Percentiles rank a stretch among this genome's conserved stretches.
phyloP scores from a whole-genome alignment of 2,329 filamentous ascomycete species.

The Claviceps sp. region DNA sequence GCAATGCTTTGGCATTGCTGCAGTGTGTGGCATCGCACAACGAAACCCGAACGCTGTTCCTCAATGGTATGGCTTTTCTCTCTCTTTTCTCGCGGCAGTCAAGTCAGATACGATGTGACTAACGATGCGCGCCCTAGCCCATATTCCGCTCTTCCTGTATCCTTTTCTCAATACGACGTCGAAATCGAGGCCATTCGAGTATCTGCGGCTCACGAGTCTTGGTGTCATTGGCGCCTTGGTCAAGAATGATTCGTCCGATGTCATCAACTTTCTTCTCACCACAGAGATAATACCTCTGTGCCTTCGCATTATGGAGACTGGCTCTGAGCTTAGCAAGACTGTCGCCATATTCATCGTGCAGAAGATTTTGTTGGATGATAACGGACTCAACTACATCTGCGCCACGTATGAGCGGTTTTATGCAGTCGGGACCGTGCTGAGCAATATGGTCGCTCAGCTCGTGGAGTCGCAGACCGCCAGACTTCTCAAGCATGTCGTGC shows the following conservation, averaged over 20 bases:
- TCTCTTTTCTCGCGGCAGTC: not conserved
- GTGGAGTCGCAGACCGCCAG: constrained; percentile 96
- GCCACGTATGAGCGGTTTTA: constrained; percentile 98
- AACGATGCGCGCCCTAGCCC: constrained; percentile 43
- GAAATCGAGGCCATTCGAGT: constrained; percentile 94
- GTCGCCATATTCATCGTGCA: constrained; percentile 99
- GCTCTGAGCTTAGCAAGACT: constrained; percentile 95
- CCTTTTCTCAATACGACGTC: constrained; percentile 98
- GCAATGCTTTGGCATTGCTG: constrained; percentile 87
- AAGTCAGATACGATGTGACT: not conserved
- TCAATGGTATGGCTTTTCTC: constrained; percentile 55
- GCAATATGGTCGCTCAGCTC: constrained; percentile 96
- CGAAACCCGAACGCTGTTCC: constrained; percentile 83
- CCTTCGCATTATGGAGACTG: constrained; percentile 97
- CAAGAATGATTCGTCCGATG: constrained; percentile 96
- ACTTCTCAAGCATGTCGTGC: constrained; percentile 90
- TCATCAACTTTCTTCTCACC: constrained; percentile 96
- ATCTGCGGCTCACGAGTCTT: constrained; percentile 85
- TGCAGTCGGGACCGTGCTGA: constrained; percentile 89
- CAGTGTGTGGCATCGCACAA: constrained; percentile 97
- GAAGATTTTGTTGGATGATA: constrained; percentile 94
- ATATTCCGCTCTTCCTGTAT: constrained; percentile 95
- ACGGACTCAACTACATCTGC: constrained; percentile 94
- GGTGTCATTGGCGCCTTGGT: constrained; percentile 94
- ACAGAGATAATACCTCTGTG: constrained; percentile 98